Evolutionary conservation across 2,329 filamentous ascomycete genomes (phyloP).

Genomic region (Calonectria ilicicola): DNA sequence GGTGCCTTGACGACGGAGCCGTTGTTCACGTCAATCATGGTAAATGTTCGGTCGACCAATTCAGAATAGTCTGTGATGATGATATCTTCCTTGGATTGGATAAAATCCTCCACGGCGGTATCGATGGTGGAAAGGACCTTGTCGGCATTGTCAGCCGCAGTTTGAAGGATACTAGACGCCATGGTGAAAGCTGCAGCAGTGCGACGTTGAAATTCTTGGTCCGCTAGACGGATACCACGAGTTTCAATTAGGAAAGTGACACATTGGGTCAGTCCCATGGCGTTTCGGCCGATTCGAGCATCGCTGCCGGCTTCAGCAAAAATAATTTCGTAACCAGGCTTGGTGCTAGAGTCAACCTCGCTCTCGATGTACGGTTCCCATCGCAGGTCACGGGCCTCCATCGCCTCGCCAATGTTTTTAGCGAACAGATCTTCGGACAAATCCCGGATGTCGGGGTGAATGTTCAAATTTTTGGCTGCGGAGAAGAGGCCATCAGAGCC

Average conservation of each 20-base stretch:
- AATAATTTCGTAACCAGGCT: conserved; percentile 20
- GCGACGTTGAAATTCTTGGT: conserved; percentile 47
- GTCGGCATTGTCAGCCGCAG: conserved; percentile 43
- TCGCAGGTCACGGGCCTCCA: conserved; percentile 42
- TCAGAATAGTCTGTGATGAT: conserved; percentile 44
- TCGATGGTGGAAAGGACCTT: conserved; percentile 43
- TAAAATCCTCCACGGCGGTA: conserved; percentile 41
- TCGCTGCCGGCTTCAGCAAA: conserved; percentile 45
- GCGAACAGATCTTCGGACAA: conserved; percentile 46
- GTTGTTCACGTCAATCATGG: conserved; percentile 43
- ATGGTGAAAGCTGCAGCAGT: conserved; percentile 44
- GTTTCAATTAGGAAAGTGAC: conserved; percentile 47
- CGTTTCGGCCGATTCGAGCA: conserved; percentile 46
- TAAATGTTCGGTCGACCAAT: conserved; percentile 33
- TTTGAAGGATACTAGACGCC: conserved; percentile 44
- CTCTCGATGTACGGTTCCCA: conserved; percentile 44
- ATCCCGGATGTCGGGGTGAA: conserved; percentile 43
- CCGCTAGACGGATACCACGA: conserved; percentile 45
- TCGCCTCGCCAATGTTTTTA: conserved; percentile 41
- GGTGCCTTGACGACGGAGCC: conserved; percentile 44
- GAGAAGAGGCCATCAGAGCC: conserved; percentile 47
- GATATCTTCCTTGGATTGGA: conserved; percentile 41
- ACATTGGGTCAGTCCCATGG: conserved; percentile 44
- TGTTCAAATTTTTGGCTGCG: conserved; percentile 50
- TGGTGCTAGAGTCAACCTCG: conserved; percentile 25